Conservation (phyloP, 2,329 filamentous ascomycete genomes). For the Fusarium metavorans region DNA sequence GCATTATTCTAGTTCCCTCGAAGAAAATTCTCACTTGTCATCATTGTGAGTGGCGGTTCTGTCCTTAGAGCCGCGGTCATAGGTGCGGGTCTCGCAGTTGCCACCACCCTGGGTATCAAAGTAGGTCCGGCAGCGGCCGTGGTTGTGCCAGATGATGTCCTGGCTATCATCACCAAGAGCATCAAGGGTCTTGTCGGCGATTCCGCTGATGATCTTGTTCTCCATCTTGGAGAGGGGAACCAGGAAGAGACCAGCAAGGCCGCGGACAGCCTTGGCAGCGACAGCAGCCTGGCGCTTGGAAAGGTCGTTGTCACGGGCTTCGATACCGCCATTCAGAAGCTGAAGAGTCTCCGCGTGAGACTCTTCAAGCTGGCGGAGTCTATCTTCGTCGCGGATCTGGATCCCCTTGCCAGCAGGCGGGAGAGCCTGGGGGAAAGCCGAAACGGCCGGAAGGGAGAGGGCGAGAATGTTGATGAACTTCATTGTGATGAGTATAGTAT, state of each 20-base stretch:
- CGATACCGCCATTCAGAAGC: neutral
- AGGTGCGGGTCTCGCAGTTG: slow-evolving; percentile 12
- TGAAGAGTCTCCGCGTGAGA: neutral
- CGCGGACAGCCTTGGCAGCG: neutral
- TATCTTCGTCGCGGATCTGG: neutral
- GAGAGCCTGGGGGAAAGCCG: neutral
- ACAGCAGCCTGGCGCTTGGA: neutral
- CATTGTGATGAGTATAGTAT: neutral
- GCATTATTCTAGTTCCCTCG: neutral
- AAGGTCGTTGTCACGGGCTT: neutral
- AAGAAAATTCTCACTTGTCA: neutral
- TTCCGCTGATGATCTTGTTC: neutral
- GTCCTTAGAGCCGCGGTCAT: neutral
- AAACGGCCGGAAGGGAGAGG: neutral
- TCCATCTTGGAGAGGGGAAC: neutral
- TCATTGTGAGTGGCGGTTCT: slow-evolving; percentile 3
- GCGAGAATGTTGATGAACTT: slow-evolving; percentile 2
- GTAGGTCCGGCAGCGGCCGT: slow-evolving; percentile 3
- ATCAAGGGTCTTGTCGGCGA: neutral
- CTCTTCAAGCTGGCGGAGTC: neutral
- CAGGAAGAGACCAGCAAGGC: slow-evolving; percentile 1
- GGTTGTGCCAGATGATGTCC: slow-evolving; percentile 13
- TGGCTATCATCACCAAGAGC: neutral
- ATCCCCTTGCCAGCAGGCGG: neutral
- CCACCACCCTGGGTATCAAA: slow-evolving; percentile 10